Base-by-base conservation (phyloP, 2,329 filamentous ascomycete species). In the Cadophora luteo-olivacea region DNA sequence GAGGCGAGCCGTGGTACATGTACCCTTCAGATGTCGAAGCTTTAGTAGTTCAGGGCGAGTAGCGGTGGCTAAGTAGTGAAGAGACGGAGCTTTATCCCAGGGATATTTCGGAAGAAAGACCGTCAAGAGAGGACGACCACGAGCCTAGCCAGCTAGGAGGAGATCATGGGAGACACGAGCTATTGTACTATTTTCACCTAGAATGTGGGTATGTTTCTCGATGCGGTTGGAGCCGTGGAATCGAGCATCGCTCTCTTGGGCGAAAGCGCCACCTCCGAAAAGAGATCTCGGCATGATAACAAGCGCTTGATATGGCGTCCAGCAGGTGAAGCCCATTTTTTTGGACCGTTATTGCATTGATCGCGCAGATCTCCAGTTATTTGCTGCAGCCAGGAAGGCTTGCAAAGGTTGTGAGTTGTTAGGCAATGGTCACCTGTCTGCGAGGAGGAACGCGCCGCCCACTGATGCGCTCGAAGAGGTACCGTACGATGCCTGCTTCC, bases 1-100 rank as follows among this genome's bases (percentile, higher is more conserved):
- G 58, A 61, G 58, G 16, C 36, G 51, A 48, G 45, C 36, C 55
- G 60, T 62, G 41, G 41, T 33, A 62, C 60, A 62, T 22, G 60
- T 62, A 62, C 33, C 19, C 22, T 41, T 29, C 45, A 49, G 45
- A 49, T 49, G n/a, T 49, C 29, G 32, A 38, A 58, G n/a, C 8
- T 38, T 58, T 11, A 49, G 45, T 49, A 49, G 45, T 19, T 38
- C n/a, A 16, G 55, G 32, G 32, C 8, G 33, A 22, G 36, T 45
- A 60, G 57, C 32, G 55, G 33, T 58, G n/a, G 55, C 55, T 60
- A n/a, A n/a, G n/a, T n/a, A 45, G 57, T 16, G 11, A 16, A 45
- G 22, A 25, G 57, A 60, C 22, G 36, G 57, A n/a, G 12, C 25
- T 33, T 36, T 45, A 24, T 6, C 24, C 5, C 33, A 45, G 32